Base-by-base conservation (phyloP, 2,329 filamentous ascomycete species). In the Cordyceps tenuipes region DNA sequence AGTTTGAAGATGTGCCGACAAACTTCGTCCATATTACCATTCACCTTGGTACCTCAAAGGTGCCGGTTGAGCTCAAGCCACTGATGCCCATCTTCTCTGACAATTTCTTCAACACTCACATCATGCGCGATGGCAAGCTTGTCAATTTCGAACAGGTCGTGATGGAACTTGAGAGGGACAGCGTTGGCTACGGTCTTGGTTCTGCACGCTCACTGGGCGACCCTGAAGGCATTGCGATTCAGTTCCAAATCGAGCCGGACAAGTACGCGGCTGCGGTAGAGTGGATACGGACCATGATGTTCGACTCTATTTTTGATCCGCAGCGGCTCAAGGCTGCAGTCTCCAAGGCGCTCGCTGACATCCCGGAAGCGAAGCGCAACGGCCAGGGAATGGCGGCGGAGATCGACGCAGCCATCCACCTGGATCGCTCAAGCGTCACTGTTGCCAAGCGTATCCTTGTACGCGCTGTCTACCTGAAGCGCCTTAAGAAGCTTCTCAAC, bases 101-200 rank as follows among this genome's bases (percentile, higher is more conserved):
- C 69, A 94, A 93, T 69, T 96, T 97, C 77, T 99, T 97, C 79
- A 93, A 91, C 69, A 91, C 91, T 0, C 94, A 93, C 2, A 87
- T 99, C 62, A 80, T 82, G 67, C 85, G 87, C 34, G 81, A 91
- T 66, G 91, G 90, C 48, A 80, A 90, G 69, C 83, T 82, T 26
- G 77, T 99, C 34, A 86, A 88, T 52, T 99, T 97, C 67, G 94
- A 97, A 71, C 84, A 96, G 63, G 90, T 97, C 3, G 91, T 97
- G 49, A 90, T 91, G 69, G 86, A 92, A 69, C 81, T 99, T 4
- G 94, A 99, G 73, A 85, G 88, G 68, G 92, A 97, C 66, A 97
- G 94, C 0, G 86, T 97, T 61, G 87, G 85, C 65, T 97, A 96
- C 72, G 79, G 77, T 1, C 84, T 97, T 64, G 84, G 86, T 62